Evolutionary conservation across 176 grass and related monocot genomes (phyloP), one percentile per base, ranked within the genome.

Genomic region (Saccharum spontaneum): DNA sequence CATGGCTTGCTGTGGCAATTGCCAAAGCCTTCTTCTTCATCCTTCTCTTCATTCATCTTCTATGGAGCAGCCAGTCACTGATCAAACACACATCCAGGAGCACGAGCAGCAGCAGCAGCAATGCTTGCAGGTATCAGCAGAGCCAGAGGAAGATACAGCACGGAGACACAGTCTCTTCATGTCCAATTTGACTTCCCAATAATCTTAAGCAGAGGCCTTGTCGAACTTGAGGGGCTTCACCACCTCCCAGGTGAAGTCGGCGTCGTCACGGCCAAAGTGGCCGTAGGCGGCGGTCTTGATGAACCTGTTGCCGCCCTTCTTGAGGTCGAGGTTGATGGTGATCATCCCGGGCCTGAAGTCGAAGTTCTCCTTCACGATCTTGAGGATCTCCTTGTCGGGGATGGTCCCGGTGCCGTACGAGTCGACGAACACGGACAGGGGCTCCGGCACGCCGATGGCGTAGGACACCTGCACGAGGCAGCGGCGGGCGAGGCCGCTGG

Each of bases 271-370:
- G 7, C 90, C 90, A 1, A 92, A 92, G 43, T 92, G 90, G n/a
- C 90, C 90, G 4, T 92, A 92, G 10, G 90, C 90, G 2, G 90
- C 90, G 15, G 90, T 92, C 84, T 92, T 92, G 80, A 92, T 83
- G 87, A 92, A 92, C 75, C 90, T 76, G 70, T 84, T 92, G 80
- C 90, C 87, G 2, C 90, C 90, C 55, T 33, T 89, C 90, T 81
- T 92, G 14, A 92, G 16, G 84, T 92, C 84, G 10, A 92, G 90
- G 87, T 92, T 92, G 84, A 92, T 89, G 87, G 70, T 87, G 64
- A 92, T 92, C 90, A 92, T 92, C 2, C 90, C 90, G 0, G 90
- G 90, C 84, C 90, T 83, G 84, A 92, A 92, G 76, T 92, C 90
- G 62, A 92, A 92, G 80, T 81, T 92, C 80, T 92, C 87, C 87